Percentiles rank a stretch among this genome's conserved stretches.
Evolutionary conservation across 2,329 filamentous ascomycete species (phyloP).

Genomic region (Teratosphaeria gauchensis): DNA sequence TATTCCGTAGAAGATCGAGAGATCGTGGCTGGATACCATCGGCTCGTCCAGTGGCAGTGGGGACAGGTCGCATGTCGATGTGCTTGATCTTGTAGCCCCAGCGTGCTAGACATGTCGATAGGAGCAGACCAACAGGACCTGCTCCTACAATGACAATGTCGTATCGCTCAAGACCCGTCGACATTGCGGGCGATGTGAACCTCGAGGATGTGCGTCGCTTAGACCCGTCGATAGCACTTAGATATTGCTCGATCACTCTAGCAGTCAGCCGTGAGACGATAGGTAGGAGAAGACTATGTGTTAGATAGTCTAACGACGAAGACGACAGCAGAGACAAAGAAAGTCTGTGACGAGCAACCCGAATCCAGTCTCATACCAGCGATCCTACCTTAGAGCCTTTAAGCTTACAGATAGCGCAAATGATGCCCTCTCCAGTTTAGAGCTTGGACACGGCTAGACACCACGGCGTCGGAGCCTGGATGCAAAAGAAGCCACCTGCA

Average conservation of each 20-base stretch:
- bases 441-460: conserved; percentile 12
- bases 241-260: too few species aligned
- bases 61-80: conserved; percentile 80
- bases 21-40: conserved; percentile 89
- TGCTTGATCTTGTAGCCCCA: conserved; percentile 96
- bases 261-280: not conserved
- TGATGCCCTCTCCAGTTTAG: not conserved
- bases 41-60: conserved; percentile 75
- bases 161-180: conserved; percentile 23
- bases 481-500: not conserved
- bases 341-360: not conserved
- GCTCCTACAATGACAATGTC: conserved; percentile 78
- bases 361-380: not conserved
- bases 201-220: not conserved
- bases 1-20: conserved; percentile 75
- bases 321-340: not conserved
- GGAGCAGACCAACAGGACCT: conserved; percentile 76
- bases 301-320: not conserved
- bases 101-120: conserved; percentile 77
- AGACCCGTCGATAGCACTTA: not conserved
- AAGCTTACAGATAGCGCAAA: not conserved
- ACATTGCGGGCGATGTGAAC: not conserved
- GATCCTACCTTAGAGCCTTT: conserved; percentile 2
- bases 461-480: not conserved
- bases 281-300: not conserved